A percentile compares a stretch with the other conserved stretches of the same genome.
Evolutionary conservation across 2,329 filamentous ascomycete species (phyloP).

Genomic region (Teratosphaeria nubilosa): DNA sequence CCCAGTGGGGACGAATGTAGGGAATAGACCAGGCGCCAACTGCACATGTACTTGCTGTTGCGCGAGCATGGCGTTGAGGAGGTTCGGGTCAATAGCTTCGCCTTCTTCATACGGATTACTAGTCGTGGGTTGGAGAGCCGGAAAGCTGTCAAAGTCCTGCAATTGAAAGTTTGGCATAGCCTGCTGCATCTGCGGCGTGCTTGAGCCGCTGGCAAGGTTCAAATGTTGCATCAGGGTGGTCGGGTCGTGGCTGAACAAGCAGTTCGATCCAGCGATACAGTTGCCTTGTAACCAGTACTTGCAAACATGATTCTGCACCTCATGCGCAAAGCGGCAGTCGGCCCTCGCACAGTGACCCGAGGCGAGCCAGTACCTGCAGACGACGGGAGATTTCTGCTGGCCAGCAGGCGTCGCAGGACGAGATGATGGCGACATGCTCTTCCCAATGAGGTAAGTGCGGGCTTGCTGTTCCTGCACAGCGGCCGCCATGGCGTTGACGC

Average conservation of each 20-base stretch:
- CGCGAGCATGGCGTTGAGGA: constrained; percentile 34
- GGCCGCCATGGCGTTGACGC: constrained; percentile 31
- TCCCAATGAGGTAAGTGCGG: constrained; percentile 66
- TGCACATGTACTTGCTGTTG: constrained; percentile 30
- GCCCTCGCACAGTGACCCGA: constrained; percentile 91
- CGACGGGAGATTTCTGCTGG: constrained; percentile 71
- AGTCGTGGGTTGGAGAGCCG: constrained; percentile 50
- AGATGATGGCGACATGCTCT: constrained; percentile 66
- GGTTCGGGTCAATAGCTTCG: constrained; percentile 25
- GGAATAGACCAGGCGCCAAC: constrained; percentile 57
- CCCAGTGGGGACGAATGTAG: constrained; percentile 43
- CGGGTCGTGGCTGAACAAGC: constrained; percentile 95
- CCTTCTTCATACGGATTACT: constrained; percentile 35
- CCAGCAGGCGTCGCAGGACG: constrained; percentile 67
- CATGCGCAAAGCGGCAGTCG: constrained; percentile 94
- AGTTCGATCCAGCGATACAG: constrained; percentile 85
- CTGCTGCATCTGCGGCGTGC: constrained; percentile 53
- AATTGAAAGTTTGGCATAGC: constrained; percentile 56
- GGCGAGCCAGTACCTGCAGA: constrained; percentile 95
- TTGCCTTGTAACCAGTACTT: constrained; percentile 99
- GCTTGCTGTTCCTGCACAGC: constrained; percentile 2
- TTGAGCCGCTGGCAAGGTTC: constrained; percentile 54
- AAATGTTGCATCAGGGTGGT: constrained; percentile 75
- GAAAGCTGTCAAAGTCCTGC: constrained; percentile 77
- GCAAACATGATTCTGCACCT: constrained; percentile 92